A percentile compares a stretch with the other conserved stretches of the same genome.
Conservation (phyloP, 1,139 yeast genomes). For the Candida sojae region DNA sequence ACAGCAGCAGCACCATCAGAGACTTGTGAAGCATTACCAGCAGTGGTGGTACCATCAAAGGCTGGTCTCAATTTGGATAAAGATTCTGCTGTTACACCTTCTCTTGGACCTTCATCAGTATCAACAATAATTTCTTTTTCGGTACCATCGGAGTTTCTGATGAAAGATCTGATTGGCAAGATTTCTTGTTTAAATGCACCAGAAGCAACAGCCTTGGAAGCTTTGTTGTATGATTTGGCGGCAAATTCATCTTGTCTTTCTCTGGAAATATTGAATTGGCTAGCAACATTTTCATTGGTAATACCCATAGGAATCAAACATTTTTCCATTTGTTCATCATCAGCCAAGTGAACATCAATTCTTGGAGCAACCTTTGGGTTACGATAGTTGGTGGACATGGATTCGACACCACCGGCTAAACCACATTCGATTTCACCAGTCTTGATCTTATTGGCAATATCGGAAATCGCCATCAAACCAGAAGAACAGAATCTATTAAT, state of each 20-base stretch:
- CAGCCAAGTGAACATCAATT: conserved; percentile 51
- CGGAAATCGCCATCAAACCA: conserved; percentile 87
- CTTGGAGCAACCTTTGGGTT: conserved; percentile 70
- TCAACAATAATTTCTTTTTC: conserved; percentile 51
- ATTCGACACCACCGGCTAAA: conserved; percentile 88
- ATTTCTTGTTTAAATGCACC: conserved; percentile 86
- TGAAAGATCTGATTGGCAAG: conserved; percentile 65
- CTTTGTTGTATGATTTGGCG: conserved; percentile 80
- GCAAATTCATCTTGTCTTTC: conserved; percentile 84
- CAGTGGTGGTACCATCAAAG: conserved; percentile 89
- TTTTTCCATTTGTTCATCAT: conserved; percentile 31
- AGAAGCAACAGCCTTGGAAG: conserved; percentile 67
- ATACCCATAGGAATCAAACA: conserved; percentile 77
- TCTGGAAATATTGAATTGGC: conserved; percentile 64
- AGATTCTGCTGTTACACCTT: conserved; percentile 78
- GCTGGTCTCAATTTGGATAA: conserved; percentile 82
- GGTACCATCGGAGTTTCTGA: conserved; percentile 51
- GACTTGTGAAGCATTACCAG: conserved; percentile 95
- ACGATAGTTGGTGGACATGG: conserved; percentile 86
- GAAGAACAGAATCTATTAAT: conserved; percentile 94
- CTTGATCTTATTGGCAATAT: conserved; percentile 83
- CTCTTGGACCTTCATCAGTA: conserved; percentile 90
- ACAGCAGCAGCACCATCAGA: conserved; percentile 96
- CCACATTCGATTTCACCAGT: conserved; percentile 91
- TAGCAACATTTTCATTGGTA: conserved; percentile 44